Evolutionary conservation across 2,329 filamentous ascomycete genomes (phyloP), one percentile per base, ranked within the genome.

Genomic region (Daldinia sp.): DNA sequence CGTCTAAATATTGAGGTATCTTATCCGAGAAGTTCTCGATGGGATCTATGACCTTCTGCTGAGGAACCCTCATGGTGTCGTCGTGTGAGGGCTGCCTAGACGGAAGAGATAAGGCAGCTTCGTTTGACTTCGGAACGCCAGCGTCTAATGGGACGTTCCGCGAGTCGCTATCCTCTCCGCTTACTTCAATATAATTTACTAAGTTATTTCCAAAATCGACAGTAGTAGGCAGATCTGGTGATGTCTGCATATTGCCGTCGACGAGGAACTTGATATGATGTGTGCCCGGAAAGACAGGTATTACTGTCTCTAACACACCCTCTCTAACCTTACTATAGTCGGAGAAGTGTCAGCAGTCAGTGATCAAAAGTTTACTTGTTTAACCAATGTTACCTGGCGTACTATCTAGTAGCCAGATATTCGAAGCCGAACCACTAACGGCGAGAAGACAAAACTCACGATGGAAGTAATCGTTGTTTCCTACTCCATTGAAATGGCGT

Each of bases 191-290:
- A 76, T 98, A 99, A 79, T 99, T 99, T 78, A 99, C 94, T 15
- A 99, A 83, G 75, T 97, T 96, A 80, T 98, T 98, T 68, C 93
- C 96, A 76, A 96, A 97, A 77, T 99, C 95, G 61, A 99, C 95
- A 1, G 95, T 96, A 0, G 95, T 98, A 11, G 95, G 94, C 57
- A 97, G 83, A 67, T 91, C 87, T 63, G 91, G 88, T 13, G 93
- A 95, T 11, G 93, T 95, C 75, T 90, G 87, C 93, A 97, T 97
- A 73, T 94, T 90, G 61, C 91, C 92, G 78, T 98, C 94, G 51
- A 97, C 93, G 69, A 99, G 85, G 79, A 98, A 99, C 74, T 96
- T 94, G 73, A 99, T 85, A 80, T 99, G 95, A 76, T 99, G 94
- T 4, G 95, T 99, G 69, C 95, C 95, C 3, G 94, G 93, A 11